A percentile compares a stretch with the other conserved stretches of the same genome.
phyloP scores from a whole-genome alignment of 257 asterid genomes.

The Solanum rostratum region DNA sequence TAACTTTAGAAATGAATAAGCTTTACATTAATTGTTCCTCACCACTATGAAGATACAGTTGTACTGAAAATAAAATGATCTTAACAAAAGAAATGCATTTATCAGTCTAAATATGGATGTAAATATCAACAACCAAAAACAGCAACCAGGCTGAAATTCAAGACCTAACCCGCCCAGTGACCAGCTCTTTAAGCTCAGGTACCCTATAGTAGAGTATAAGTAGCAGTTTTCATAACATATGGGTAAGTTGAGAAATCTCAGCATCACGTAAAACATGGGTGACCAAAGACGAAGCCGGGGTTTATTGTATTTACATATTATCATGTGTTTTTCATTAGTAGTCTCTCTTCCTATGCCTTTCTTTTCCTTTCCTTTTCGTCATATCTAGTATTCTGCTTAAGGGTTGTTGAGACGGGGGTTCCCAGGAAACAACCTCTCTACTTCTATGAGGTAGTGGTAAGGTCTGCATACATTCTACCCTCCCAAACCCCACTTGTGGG shows the following conservation, averaged over 20 bases:
- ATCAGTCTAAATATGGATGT: background rate
- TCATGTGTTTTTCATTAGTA: too few relatives aligned
- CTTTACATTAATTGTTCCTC: background rate
- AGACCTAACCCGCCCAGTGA: background rate
- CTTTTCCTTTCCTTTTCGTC: too few relatives aligned
- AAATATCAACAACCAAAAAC: background rate
- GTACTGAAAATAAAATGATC: background rate
- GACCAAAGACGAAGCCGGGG: background rate
- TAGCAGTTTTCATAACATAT: background rate
- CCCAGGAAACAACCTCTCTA: too few relatives aligned
- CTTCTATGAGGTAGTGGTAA: too few relatives aligned
- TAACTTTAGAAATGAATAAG: background rate
- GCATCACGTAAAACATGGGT: background rate
- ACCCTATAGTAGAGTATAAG: background rate
- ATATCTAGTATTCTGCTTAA: too few relatives aligned
- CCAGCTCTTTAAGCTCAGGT: background rate
- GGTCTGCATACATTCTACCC: too few relatives aligned
- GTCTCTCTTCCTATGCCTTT: too few relatives aligned
- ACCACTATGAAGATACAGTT: background rate
- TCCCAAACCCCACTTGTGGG: too few relatives aligned
- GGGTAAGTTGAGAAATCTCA: background rate
- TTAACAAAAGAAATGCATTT: background rate
- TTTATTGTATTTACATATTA: too few relatives aligned
- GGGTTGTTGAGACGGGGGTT: too few relatives aligned
- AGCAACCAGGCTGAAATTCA: background rate